These are phyloP conservation scores for Boletus albobrunnescens DNA, from an alignment of 1,284 basidiomycete genomes.

Conservation along the genomic window DNA sequence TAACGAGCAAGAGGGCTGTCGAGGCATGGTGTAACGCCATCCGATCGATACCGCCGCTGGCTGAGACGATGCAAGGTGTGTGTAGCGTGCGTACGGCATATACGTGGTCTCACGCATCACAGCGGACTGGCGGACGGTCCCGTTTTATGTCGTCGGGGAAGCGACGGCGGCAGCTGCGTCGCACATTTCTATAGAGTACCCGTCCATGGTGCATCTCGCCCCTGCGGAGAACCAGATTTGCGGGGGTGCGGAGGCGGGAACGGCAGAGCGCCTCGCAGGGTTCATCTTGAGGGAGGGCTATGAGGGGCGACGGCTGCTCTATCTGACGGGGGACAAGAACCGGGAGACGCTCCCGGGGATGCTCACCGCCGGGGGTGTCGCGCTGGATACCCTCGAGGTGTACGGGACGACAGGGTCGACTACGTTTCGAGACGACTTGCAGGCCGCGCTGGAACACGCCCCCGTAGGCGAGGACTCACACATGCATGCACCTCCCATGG, in stretches of 20 bases:
- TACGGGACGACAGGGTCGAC: constrained; percentile 61
- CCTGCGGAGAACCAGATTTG: constrained; percentile 28
- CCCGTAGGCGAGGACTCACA: constrained; percentile 23
- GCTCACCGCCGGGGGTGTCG: constrained; percentile 44
- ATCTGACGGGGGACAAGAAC: constrained; percentile 81
- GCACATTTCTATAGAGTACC: constrained; percentile 34
- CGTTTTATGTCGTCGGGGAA: constrained; percentile 74
- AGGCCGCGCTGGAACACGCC: constrained; percentile 31
- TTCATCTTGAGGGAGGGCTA: constrained; percentile 52
- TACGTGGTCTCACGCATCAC: constrained; percentile 4
- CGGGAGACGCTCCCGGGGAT: constrained; percentile 59
- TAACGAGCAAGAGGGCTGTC: constrained; percentile 70
- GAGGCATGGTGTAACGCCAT: constrained; percentile 59
- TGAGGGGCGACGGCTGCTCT: constrained; percentile 45
- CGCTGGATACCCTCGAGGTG: constrained; percentile 52
- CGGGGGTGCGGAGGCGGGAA: constrained; percentile 47
- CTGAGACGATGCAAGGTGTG: constrained; percentile 14
- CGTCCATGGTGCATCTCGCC: constrained; percentile 24
- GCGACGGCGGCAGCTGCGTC: constrained; percentile 51
- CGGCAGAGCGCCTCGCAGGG: constrained; percentile 58
- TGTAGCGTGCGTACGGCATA: not conserved
- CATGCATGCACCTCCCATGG: not conserved
- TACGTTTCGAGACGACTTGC: constrained; percentile 47
- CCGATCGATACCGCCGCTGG: constrained; percentile 6
- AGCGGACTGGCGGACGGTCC: constrained; percentile 47